Evolutionary conservation across 2,329 filamentous ascomycete genomes (phyloP), one percentile per base, ranked within the genome.

Genomic region (Bipolaris gigantea): DNA sequence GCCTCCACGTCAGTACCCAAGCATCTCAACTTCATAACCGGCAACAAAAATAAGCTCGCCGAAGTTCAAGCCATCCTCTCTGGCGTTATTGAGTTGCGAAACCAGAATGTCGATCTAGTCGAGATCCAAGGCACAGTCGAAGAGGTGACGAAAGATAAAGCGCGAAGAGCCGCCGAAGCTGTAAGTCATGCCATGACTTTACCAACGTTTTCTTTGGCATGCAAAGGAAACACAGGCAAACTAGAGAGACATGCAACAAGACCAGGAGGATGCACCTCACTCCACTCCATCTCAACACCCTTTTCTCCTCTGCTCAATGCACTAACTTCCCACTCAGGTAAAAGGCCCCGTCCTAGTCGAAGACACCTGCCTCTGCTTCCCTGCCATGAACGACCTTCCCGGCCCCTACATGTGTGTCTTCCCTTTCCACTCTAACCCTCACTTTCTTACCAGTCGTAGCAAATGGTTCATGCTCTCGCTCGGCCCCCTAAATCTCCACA

Each of bases 111-210:
- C 27, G 92, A 97, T 70, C 79, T 97, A 18, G 83, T 89, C 30
- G 94, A 99, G 78, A 86, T 97, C 43, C 94, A 99, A 77, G 94
- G 93, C 38, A 89, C 88, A 0, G 86, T 97, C 36, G 92, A 97
- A 70, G 92, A 97, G 68, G 91, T 99, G 51, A 94, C 92, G 0
- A 80, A 79, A 45, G 92, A 93, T 70, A 99, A 99, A 78, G 93
- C 89, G 75, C 85, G 84, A 56, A 83, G 87, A 66, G 94, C 94
- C 50, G 92, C 92, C 36, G 87, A 90, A 52, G 78, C 82, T 63
- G 90, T 96, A 80, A 61, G 81, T 70, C 5, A 0, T 8, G 1
- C n/a, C 0, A 15, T 27, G n/a, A n/a, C n/a, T n/a, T n/a, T n/a
- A n/a, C n/a, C n/a, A n/a, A n/a, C n/a, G n/a, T n/a, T n/a, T n/a